Conservation (phyloP, 768 basidiomycete genomes). For the Rhodotorula paludigena region DNA sequence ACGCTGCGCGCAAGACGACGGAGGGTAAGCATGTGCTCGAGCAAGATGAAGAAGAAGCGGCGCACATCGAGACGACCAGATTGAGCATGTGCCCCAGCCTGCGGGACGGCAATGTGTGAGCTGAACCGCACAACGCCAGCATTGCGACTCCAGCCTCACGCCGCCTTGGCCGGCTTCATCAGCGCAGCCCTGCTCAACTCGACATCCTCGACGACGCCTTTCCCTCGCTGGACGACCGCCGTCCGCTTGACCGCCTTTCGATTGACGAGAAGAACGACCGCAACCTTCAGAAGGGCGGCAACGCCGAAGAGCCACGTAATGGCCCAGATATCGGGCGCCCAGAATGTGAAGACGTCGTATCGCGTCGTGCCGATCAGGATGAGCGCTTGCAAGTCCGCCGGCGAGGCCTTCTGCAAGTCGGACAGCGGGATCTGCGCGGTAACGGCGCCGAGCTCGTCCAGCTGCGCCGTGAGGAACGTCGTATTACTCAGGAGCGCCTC, state of each 20-base stretch:
- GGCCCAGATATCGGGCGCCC: constrained; percentile 5
- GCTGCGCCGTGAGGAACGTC: not conserved
- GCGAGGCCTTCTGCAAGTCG: not conserved
- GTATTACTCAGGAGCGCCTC: constrained; percentile 1
- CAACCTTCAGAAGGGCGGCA: not conserved
- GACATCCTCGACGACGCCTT: not conserved
- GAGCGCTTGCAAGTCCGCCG: not conserved
- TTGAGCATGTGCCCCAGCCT: constrained; percentile 6
- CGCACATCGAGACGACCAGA: not conserved
- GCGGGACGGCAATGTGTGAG: not conserved
- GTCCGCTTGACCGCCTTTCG: not conserved
- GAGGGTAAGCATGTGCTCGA: not conserved
- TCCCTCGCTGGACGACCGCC: not conserved
- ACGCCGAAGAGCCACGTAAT: not conserved
- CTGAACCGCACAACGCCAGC: not conserved
- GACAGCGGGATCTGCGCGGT: not conserved
- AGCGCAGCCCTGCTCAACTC: not conserved
- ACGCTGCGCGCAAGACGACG: not conserved
- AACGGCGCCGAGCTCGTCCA: not conserved
- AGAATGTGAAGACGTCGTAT: not conserved
- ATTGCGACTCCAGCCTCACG: not conserved
- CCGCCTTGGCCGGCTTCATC: not conserved
- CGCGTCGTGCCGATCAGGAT: constrained; percentile 1
- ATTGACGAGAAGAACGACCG: not conserved
- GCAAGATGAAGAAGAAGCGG: not conserved